Evolutionary conservation across 768 basidiomycete genomes (phyloP).

Genomic region (Russula virescens): DNA sequence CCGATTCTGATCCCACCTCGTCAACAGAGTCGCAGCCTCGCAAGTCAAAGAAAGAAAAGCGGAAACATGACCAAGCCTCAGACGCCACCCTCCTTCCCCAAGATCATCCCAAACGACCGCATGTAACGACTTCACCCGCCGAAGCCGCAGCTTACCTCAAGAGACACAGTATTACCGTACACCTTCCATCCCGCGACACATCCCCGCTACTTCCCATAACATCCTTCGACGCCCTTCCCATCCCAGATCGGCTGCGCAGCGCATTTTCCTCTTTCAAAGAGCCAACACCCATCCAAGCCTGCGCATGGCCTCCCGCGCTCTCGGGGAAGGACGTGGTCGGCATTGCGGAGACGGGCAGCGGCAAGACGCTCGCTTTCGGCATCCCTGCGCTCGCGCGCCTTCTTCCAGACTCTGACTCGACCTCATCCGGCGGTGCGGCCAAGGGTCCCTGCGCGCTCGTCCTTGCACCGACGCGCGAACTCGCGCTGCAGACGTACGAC

Average conservation of each 20-base stretch:
- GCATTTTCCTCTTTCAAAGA: conserved; percentile 71
- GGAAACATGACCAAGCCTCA: conserved; percentile 33
- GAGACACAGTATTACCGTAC: conserved; percentile 70
- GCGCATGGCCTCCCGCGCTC: conserved; percentile 87
- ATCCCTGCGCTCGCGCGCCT: conserved; percentile 80
- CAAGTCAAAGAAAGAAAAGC: conserved; percentile 31
- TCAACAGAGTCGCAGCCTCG: conserved; percentile 4
- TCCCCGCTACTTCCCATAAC: conserved; percentile 57
- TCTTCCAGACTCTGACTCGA: conserved; percentile 30
- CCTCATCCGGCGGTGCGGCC: conserved; percentile 30
- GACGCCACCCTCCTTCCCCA: conserved; percentile 21
- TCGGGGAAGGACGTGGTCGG: conserved; percentile 85
- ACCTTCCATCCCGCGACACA: conserved; percentile 42
- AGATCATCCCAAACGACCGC: conserved; percentile 15
- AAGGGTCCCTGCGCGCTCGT: conserved; percentile 50
- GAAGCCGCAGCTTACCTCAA: conserved; percentile 44
- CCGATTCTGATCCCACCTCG: background rate
- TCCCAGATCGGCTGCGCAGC: conserved; percentile 54
- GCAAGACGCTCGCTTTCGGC: conserved; percentile 95
- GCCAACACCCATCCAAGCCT: conserved; percentile 94
- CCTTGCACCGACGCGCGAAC: conserved; percentile 91
- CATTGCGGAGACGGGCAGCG: conserved; percentile 95
- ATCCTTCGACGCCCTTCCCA: conserved; percentile 65
- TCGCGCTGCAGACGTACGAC: conserved; percentile 92
- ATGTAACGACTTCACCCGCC: conserved; percentile 26